These are phyloP conservation scores for Fusarium luffae DNA, from an alignment of 2,329 filamentous ascomycete genomes.

Conservation along the genomic window DNA sequence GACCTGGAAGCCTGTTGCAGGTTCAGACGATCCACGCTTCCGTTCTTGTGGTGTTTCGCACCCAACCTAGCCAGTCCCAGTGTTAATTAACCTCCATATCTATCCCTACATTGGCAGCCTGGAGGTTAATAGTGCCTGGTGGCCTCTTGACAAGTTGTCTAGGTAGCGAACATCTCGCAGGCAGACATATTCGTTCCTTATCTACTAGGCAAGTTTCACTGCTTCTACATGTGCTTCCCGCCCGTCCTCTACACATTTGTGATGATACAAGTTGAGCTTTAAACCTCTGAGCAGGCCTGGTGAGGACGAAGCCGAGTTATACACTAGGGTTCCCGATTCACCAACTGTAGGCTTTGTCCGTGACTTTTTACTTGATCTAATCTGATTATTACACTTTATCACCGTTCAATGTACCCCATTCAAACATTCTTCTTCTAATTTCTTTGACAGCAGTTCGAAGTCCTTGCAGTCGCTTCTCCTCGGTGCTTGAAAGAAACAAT, in stretches of 20 bases:
- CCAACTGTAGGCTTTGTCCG: constrained; percentile 42
- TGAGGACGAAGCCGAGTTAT: constrained; percentile 62
- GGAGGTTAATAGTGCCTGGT: background rate
- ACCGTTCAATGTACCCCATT: constrained; percentile 28
- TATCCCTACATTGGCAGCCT: background rate
- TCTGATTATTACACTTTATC: constrained; percentile 59
- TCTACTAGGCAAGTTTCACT: constrained; percentile 21
- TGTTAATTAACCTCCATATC: constrained; percentile 1
- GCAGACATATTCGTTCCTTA: constrained; percentile 1
- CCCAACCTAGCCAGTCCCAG: constrained; percentile 1
- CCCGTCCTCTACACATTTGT: constrained; percentile 29
- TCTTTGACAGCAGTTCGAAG: constrained; percentile 56
- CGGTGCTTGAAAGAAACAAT: constrained; percentile 63
- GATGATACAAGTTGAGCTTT: constrained; percentile 58
- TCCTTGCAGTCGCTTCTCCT: constrained; percentile 63
- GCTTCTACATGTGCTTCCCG: background rate
- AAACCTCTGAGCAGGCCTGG: constrained; percentile 48
- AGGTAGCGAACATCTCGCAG: background rate
- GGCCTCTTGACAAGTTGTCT: background rate
- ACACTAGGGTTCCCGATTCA: constrained; percentile 59
- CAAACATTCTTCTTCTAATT: constrained; percentile 50
- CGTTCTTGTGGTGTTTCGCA: background rate
- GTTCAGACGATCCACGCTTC: constrained; percentile 21
- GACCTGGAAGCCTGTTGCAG: constrained; percentile 30
- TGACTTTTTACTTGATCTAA: constrained; percentile 72